A percentile compares a stretch with the other conserved stretches of the same genome.
These are phyloP conservation scores for Auriscalpium orientale DNA, from an alignment of 768 basidiomycete species.

Conservation along the genomic window DNA sequence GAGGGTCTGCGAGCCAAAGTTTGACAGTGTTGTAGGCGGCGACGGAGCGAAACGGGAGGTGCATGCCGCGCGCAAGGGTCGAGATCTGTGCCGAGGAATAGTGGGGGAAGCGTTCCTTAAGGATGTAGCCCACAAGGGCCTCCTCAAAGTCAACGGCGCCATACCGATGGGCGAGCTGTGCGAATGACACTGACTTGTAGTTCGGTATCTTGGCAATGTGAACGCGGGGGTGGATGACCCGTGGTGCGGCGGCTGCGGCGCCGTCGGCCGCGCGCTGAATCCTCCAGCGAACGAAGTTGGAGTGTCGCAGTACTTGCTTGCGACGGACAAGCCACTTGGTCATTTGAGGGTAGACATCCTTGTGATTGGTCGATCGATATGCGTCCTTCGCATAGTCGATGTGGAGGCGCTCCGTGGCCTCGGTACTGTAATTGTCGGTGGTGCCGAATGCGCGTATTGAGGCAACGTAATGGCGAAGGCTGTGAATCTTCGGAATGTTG, in stretches of 20 bases:
- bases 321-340: background rate
- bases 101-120: background rate
- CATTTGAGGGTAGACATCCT: background rate
- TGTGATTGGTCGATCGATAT: background rate
- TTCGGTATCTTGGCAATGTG: background rate
- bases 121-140: background rate
- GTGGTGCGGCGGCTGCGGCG: no score
- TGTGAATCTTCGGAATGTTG: slow-evolving; percentile 19
- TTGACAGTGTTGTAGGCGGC: background rate
- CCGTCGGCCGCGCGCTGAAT: no score
- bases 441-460: slow-evolving; percentile 57
- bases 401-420: slow-evolving; percentile 11
- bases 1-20: background rate
- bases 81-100: no score
- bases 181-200: background rate
- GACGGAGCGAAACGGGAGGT: background rate
- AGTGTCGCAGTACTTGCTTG: background rate
- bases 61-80: background rate
- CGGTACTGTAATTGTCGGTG: slow-evolving; percentile 14
- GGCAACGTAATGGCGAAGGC: slow-evolving; percentile 12
- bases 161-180: background rate
- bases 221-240: background rate
- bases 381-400: slow-evolving; percentile 4
- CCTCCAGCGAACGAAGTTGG: background rate
- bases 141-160: background rate